These are phyloP conservation scores for Boletus reticuloceps DNA, from an alignment of 768 basidiomycete genomes.

Conservation along the genomic window DNA sequence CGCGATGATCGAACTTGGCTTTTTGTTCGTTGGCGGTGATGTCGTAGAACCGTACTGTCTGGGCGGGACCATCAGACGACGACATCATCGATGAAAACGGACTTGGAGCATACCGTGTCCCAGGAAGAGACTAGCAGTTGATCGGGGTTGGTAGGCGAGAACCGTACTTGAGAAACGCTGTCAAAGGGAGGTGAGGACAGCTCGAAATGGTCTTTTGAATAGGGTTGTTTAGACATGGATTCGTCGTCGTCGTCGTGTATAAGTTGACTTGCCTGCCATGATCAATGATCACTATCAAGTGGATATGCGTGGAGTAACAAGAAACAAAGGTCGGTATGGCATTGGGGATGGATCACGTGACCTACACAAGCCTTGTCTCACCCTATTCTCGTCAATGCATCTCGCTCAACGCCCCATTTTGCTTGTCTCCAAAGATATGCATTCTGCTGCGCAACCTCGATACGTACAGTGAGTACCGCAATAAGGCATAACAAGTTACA, in stretches of 20 bases:
- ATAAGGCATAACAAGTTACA: slow-evolving; percentile 27
- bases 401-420: too few species aligned
- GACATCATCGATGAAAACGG: not conserved
- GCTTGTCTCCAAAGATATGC: slow-evolving; percentile 32
- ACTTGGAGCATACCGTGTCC: slow-evolving; percentile 60
- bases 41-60: slow-evolving; percentile 63
- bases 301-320: too few species aligned
- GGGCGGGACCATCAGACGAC: slow-evolving; percentile 31
- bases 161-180: slow-evolving; percentile 76
- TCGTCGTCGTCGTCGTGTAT: too few species aligned
- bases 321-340: too few species aligned
- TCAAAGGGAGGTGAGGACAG: slow-evolving; percentile 77
- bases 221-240: too few species aligned
- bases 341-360: slow-evolving; percentile 8
- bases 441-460: slow-evolving; percentile 36
- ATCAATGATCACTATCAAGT: too few species aligned
- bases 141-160: slow-evolving; percentile 76
- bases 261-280: slow-evolving; percentile 16
- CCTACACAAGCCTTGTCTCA: not conserved
- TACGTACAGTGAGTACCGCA: slow-evolving; percentile 26
- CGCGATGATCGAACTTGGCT: slow-evolving; percentile 85
- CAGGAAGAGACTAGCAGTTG: slow-evolving; percentile 84
- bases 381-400: too few species aligned
- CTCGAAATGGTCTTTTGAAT: slow-evolving; percentile 36
- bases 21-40: slow-evolving; percentile 58